phyloP scores from a whole-genome alignment of 352 stramenopile species.

The Pythium rhizo-oryzae region DNA sequence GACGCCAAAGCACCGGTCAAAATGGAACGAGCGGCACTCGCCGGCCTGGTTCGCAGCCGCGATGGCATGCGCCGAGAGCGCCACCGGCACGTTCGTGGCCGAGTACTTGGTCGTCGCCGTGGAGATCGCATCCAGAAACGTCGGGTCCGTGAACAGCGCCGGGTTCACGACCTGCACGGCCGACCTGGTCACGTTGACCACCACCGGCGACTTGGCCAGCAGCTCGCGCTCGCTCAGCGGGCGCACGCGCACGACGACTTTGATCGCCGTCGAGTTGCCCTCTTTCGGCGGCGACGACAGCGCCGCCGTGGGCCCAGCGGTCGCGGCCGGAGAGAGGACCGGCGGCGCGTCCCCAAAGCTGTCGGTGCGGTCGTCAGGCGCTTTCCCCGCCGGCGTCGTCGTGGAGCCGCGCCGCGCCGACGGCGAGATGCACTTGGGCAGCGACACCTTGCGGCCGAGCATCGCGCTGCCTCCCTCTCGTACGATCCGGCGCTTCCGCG shows the following conservation, averaged over 20 bases:
- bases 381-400: background rate
- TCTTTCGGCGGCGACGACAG: constrained; percentile 16
- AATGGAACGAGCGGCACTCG: constrained; percentile 73
- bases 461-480: background rate
- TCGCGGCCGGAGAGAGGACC: background rate
- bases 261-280: constrained; percentile 52
- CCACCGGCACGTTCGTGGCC: constrained; percentile 25
- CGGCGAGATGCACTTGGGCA: constrained; percentile 33
- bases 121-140: constrained; percentile 48
- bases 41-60: constrained; percentile 40
- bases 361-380: background rate
- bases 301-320: background rate
- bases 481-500: background rate
- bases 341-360: background rate
- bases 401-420: constrained; percentile 12
- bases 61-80: constrained; percentile 38
- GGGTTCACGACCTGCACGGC: constrained; percentile 71
- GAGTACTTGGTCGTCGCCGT: constrained; percentile 28
- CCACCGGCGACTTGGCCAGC: constrained; percentile 45
- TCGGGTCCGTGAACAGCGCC: constrained; percentile 56
- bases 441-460: constrained; percentile 25
- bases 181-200: constrained; percentile 52
- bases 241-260: constrained; percentile 74
- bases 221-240: constrained; percentile 65
- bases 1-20: constrained; percentile 77